These are phyloP conservation scores for Aspergillus spinulosporus DNA, from an alignment of 2,329 filamentous ascomycete genomes.

Conservation along the genomic window DNA sequence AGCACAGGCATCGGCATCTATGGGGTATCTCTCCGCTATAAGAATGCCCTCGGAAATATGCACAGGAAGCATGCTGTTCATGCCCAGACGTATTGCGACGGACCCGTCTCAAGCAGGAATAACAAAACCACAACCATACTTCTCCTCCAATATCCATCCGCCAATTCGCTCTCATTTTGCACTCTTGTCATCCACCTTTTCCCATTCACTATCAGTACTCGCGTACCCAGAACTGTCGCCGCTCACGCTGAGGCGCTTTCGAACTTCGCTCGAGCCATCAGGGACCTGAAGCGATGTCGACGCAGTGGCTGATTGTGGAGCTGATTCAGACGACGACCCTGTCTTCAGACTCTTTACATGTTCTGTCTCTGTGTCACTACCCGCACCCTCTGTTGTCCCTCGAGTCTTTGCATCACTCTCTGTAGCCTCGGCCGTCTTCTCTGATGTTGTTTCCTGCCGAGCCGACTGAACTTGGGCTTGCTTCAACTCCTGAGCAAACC, in stretches of 20 bases:
- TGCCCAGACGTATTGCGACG: background rate
- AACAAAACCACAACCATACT: no score
- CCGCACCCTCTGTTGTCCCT: constrained; percentile 36
- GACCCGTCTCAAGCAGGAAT: background rate
- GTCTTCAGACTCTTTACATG: constrained; percentile 25
- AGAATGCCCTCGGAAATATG: constrained; percentile 9
- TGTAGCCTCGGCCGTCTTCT: constrained; percentile 33
- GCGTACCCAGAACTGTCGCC: constrained; percentile 56
- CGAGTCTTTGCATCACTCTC: constrained; percentile 25
- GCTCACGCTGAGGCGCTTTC: constrained; percentile 48
- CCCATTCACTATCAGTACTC: constrained; percentile 96
- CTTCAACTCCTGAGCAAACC: constrained; percentile 75
- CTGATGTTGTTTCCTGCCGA: constrained; percentile 46
- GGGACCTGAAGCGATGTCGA: constrained; percentile 52
- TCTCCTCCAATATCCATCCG: background rate
- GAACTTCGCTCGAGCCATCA: constrained; percentile 37
- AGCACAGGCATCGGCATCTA: constrained; percentile 12
- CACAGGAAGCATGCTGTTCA: background rate
- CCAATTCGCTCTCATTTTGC: background rate
- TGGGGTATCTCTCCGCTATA: constrained; percentile 14
- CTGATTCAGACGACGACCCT: constrained; percentile 13
- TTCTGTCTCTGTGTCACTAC: constrained; percentile 50
- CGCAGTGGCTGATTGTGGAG: constrained; percentile 23
- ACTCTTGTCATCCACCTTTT: constrained; percentile 69
- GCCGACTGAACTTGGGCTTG: constrained; percentile 52